Percentiles rank a stretch among this genome's conserved stretches.
phyloP scores from a whole-genome alignment of 2,329 filamentous ascomycete genomes.

The Ophiostoma sp. region DNA sequence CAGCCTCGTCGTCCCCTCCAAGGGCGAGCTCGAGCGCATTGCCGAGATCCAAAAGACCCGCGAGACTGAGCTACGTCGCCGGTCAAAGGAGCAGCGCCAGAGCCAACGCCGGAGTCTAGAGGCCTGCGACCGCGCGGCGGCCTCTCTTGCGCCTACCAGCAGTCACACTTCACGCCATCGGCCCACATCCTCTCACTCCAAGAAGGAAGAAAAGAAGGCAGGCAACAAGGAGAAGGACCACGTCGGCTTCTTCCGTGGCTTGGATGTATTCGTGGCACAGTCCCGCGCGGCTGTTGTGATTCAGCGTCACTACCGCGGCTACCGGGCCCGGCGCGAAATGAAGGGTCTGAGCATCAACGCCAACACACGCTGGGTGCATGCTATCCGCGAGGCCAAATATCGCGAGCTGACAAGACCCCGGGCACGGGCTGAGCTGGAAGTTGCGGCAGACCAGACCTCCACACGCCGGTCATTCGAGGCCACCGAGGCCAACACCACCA shows the following conservation, averaged over 20 bases:
- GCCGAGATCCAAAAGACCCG: slow-evolving; percentile 49
- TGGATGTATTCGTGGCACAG: slow-evolving; percentile 32
- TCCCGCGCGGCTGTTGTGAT: slow-evolving; percentile 57
- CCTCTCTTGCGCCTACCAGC: neutral
- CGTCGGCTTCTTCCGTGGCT: slow-evolving; percentile 8
- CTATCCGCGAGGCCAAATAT: slow-evolving; percentile 59
- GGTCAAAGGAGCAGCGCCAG: slow-evolving; percentile 38
- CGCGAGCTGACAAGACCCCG: slow-evolving; percentile 52
- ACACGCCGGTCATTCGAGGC: neutral
- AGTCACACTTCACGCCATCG: neutral
- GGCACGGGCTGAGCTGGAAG: slow-evolving; percentile 34
- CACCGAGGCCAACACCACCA: neutral
- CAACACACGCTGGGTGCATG: slow-evolving; percentile 70
- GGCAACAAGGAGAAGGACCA: neutral
- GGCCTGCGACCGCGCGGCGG: slow-evolving; percentile 21
- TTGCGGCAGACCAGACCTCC: neutral
- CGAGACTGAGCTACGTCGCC: slow-evolving; percentile 47
- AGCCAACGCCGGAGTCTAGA: slow-evolving; percentile 27
- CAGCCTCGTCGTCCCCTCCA: slow-evolving; percentile 50
- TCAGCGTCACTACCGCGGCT: slow-evolving; percentile 75
- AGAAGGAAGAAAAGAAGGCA: neutral
- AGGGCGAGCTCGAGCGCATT: slow-evolving; percentile 51
- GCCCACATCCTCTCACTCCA: neutral
- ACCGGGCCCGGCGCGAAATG: slow-evolving; percentile 70
- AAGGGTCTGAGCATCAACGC: slow-evolving; percentile 67